Evolutionary conservation across 1,139 yeast genomes (phyloP).

Genomic region (Kodamaea arcana): DNA sequence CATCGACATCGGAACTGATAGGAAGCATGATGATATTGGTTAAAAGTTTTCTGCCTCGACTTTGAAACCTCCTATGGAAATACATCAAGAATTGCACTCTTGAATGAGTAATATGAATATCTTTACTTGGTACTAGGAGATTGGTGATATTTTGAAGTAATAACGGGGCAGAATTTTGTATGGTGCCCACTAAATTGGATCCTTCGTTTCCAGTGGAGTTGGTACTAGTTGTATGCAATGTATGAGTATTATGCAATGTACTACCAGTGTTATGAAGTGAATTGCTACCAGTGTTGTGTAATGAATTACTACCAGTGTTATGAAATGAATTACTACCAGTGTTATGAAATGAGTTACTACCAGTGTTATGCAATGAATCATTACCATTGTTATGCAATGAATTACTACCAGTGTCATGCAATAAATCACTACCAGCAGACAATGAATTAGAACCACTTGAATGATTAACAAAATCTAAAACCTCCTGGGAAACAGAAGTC

Average conservation of each 20-base stretch:
- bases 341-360: slow-evolving; percentile 19
- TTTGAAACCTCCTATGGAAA: slow-evolving; percentile 56
- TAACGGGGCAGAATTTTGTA: slow-evolving; percentile 8
- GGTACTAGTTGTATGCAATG: too few relatives aligned
- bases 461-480: too few relatives aligned
- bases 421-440: background rate
- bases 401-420: background rate
- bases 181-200: slow-evolving; percentile 11
- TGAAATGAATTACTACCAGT: slow-evolving; percentile 23
- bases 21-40: slow-evolving; percentile 50
- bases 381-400: slow-evolving; percentile 31
- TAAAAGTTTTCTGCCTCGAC: slow-evolving; percentile 44
- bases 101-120: slow-evolving; percentile 22
- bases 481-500: too few relatives aligned
- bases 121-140: background rate
- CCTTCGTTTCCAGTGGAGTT: too few relatives aligned
- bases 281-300: too few relatives aligned
- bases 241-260: too few relatives aligned
- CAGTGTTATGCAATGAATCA: background rate
- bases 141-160: slow-evolving; percentile 1
- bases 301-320: slow-evolving; percentile 17
- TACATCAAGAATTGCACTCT: slow-evolving; percentile 50
- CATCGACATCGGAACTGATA: slow-evolving; percentile 43
- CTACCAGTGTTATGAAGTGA: slow-evolving; percentile 22
- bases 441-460: slow-evolving; percentile 6